phyloP scores from a whole-genome alignment of 768 basidiomycete genomes.

The Lyophyllum shimeji region DNA sequence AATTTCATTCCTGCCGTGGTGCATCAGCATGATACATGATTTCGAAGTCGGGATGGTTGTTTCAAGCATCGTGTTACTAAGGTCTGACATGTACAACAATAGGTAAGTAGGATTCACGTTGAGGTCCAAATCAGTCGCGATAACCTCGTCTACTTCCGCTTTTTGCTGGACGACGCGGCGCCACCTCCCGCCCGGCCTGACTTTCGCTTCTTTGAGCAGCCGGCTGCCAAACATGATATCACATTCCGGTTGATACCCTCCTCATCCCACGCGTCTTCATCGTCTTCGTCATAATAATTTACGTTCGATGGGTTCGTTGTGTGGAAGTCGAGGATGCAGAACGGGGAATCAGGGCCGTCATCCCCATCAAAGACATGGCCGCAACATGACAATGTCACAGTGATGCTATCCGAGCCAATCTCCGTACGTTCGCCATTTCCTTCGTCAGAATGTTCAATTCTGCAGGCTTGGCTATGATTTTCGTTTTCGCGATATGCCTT shows the following conservation, averaged over 20 bases:
- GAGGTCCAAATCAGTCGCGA: no score
- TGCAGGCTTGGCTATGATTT: not conserved
- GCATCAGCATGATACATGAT: no score
- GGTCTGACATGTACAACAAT: no score
- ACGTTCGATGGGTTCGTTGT: not conserved
- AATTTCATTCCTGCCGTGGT: no score
- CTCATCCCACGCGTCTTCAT: not conserved
- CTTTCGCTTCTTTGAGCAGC: not conserved
- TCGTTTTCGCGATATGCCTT: not conserved
- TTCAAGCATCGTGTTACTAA: no score
- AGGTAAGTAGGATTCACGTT: no score
- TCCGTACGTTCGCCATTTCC: not conserved
- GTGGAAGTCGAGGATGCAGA: not conserved
- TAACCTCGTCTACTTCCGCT: no score
- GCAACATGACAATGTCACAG: not conserved
- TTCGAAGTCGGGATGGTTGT: no score
- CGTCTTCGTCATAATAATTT: not conserved
- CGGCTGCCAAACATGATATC: not conserved
- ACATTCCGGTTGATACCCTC: not conserved
- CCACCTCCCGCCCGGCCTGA: not conserved
- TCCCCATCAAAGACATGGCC: not conserved
- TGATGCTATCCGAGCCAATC: not conserved
- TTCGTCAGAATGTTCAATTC: not conserved
- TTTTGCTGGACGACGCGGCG: no score
- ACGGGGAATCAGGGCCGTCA: not conserved